Percentiles rank a stretch among this genome's conserved stretches.
phyloP scores from a whole-genome alignment of 176 grass and related monocot species.

The Stipa capillata region DNA sequence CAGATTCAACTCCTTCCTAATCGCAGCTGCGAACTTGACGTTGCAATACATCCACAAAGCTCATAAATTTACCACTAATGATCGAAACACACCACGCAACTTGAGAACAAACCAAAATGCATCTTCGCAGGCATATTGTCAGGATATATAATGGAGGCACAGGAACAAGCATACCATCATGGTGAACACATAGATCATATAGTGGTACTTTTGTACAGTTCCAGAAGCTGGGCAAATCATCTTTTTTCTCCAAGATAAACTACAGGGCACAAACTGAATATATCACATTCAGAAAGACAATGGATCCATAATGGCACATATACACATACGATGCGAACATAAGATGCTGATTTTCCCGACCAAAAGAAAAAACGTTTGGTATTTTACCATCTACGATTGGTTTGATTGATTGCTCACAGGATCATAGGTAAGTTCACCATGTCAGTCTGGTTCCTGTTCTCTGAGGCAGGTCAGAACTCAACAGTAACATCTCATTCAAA shows the following conservation, averaged over 20 bases:
- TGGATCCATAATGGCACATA: neutral
- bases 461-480: neutral
- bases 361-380: neutral
- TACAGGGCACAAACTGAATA: neutral
- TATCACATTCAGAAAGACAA: neutral
- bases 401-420: neutral
- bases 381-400: neutral
- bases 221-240: neutral
- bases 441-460: slow-evolving; percentile 12
- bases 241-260: neutral
- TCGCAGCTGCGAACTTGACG: neutral
- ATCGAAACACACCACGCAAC: neutral
- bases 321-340: slow-evolving; percentile 5
- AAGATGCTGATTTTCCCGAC: neutral
- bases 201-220: neutral
- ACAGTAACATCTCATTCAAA: slow-evolving; percentile 5
- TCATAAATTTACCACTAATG: neutral
- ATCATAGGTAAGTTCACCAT: neutral
- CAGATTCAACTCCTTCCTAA: neutral
- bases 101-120: neutral
- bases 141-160: neutral
- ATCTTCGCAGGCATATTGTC: no score
- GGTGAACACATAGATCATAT: neutral
- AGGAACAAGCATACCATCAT: neutral
- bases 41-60: neutral